phyloP scores from a whole-genome alignment of 2,329 filamentous ascomycete genomes.

The Ophiostoma quercus region DNA sequence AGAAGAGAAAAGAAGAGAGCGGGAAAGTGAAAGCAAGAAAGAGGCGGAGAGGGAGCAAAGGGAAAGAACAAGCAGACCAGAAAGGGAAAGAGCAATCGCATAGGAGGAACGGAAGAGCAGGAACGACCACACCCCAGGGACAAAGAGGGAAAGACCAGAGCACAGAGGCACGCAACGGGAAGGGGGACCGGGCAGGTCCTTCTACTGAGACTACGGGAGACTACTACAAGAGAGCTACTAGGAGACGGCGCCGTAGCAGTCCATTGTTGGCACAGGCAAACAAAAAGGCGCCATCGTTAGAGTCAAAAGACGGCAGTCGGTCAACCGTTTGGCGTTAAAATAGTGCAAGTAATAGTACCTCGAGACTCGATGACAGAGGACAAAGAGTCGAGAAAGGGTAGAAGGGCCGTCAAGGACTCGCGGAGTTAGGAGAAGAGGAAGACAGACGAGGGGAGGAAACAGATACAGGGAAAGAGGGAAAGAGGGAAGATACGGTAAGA shows the following conservation, averaged over 20 bases:
- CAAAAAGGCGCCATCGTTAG: conserved; percentile 12
- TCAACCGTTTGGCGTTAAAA: background rate
- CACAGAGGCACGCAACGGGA: conserved; percentile 17
- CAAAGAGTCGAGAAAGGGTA: background rate
- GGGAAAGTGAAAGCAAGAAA: background rate
- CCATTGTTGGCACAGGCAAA: conserved; percentile 8
- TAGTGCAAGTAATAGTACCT: background rate
- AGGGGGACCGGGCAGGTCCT: conserved; percentile 17
- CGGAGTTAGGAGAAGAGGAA: background rate
- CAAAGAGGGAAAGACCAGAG: conserved; percentile 12
- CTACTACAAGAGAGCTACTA: conserved; percentile 18
- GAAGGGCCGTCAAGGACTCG: background rate
- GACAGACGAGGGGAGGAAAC: background rate
- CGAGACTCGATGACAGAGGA: background rate
- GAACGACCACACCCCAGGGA: background rate
- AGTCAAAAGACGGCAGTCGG: conserved; percentile 17
- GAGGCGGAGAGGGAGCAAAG: conserved; percentile 15
- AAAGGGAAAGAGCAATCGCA: conserved; percentile 14
- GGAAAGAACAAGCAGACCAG: background rate
- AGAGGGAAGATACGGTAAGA: background rate
- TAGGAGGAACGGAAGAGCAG: conserved; percentile 2
- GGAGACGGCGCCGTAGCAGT: conserved; percentile 19
- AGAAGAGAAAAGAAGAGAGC: conserved; percentile 13
- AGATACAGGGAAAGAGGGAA: background rate
- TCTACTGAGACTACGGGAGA: conserved; percentile 23